Conservation (phyloP, 208 protist species). For the Lotmaria passim region DNA sequence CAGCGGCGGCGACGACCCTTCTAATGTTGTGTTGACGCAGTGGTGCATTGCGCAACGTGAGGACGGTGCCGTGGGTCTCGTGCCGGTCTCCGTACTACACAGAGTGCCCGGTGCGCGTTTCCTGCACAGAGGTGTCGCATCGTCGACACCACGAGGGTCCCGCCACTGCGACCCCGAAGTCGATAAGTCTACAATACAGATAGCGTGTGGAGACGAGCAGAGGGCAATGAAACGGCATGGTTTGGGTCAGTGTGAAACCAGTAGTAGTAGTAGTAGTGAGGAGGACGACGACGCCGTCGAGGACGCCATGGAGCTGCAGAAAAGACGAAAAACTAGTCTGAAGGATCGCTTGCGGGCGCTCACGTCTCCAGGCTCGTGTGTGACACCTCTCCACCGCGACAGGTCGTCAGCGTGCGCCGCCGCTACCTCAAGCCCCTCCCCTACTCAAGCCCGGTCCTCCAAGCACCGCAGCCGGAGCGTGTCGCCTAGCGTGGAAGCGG, state of each 20-base stretch:
- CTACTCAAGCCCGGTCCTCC: background rate
- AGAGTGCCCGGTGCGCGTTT: conserved; percentile 11
- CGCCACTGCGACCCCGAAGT: background rate
- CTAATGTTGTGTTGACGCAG: conserved; percentile 1
- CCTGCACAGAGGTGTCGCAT: background rate
- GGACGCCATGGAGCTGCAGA: conserved; percentile 13
- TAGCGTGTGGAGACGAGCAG: background rate
- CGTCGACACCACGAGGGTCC: background rate
- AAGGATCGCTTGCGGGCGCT: background rate
- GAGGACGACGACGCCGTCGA: background rate
- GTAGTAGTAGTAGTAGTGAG: no score
- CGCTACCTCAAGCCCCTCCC: background rate
- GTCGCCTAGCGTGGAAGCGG: background rate
- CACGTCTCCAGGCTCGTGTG: background rate
- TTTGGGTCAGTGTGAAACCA: background rate
- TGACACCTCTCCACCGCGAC: background rate
- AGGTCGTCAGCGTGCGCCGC: background rate
- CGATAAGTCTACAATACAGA: background rate
- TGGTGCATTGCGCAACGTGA: conserved; percentile 61
- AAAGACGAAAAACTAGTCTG: conserved; percentile 15
- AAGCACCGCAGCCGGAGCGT: background rate
- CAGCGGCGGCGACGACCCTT: no score
- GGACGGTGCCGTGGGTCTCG: conserved; percentile 43
- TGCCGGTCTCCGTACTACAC: conserved; percentile 32
- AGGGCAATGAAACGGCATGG: background rate